These are phyloP conservation scores for Marchantia paleacea DNA, from an alignment of 225 moss, liverwort and hornwort species.

Conservation along the genomic window DNA sequence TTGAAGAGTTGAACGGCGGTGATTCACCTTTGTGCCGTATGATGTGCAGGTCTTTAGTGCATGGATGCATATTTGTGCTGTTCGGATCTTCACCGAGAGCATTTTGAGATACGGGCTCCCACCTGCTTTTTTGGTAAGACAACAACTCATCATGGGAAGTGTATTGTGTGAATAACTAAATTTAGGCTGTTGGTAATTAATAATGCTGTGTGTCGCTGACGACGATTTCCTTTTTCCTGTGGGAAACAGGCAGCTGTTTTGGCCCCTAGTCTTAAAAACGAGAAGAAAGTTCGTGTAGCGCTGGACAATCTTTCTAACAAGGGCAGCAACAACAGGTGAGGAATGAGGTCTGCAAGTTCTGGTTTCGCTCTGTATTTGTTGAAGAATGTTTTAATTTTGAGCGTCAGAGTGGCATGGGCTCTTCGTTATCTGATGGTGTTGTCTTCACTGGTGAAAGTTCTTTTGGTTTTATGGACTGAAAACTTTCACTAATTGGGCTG, in stretches of 20 bases:
- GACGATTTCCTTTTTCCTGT: not conserved
- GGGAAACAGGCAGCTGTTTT: constrained; percentile 70
- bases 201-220: not conserved
- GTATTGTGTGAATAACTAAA: too few relatives aligned
- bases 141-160: too few relatives aligned
- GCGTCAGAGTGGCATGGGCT: not conserved
- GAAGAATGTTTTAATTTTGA: not conserved
- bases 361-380: not conserved
- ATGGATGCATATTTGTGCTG: constrained; percentile 95
- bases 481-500: not conserved
- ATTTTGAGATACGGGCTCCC: constrained; percentile 95
- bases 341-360: not conserved
- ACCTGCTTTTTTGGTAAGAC: constrained; percentile 76
- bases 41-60: constrained; percentile 69
- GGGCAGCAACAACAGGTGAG: constrained; percentile 62
- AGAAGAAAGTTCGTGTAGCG: constrained; percentile 79
- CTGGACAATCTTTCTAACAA: constrained; percentile 70
- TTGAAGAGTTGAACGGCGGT: not conserved
- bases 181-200: not conserved
- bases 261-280: constrained; percentile 68
- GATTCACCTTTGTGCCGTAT: not conserved
- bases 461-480: not conserved
- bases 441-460: not conserved
- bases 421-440: not conserved
- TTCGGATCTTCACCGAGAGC: constrained; percentile 93